A percentile compares a stretch with the other conserved stretches of the same genome.
These are phyloP conservation scores for Fusarium sp. DNA, from an alignment of 2,329 filamentous ascomycete species.

Conservation along the genomic window DNA sequence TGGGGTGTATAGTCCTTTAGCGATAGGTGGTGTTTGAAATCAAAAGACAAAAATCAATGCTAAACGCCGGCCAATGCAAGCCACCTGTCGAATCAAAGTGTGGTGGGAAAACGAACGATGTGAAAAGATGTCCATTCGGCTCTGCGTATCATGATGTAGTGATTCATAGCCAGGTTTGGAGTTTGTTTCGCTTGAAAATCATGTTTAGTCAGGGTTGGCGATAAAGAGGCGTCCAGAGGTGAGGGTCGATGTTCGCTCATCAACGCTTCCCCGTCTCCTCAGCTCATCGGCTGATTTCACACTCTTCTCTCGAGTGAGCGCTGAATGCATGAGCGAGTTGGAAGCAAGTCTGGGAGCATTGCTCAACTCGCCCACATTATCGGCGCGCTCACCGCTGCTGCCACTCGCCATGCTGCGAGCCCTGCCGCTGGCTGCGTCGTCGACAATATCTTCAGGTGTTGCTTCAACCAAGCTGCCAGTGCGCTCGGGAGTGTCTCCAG, in stretches of 20 bases:
- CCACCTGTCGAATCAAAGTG: conserved; percentile 26
- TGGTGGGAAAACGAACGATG: conserved; percentile 34
- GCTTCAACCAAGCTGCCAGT: conserved; percentile 61
- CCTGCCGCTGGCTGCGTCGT: conserved; percentile 58
- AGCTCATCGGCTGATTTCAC: conserved; percentile 76
- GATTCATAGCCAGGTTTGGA: conserved; percentile 12
- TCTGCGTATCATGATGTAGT: conserved; percentile 29
- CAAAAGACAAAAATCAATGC: conserved; percentile 38
- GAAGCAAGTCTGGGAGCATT: conserved; percentile 61
- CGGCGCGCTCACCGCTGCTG: conserved; percentile 68
- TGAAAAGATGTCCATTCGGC: conserved; percentile 23
- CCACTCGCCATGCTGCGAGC: conserved; percentile 63
- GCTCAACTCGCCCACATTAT: conserved; percentile 65
- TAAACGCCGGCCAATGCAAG: conserved; percentile 44
- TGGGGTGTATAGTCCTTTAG: conserved; percentile 41
- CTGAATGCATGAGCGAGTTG: conserved; percentile 66
- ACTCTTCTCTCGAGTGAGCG: conserved; percentile 70
- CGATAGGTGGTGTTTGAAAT: conserved; percentile 34
- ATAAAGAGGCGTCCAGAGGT: conserved; percentile 79
- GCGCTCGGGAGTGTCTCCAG: conserved; percentile 65
- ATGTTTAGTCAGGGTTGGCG: conserved; percentile 77
- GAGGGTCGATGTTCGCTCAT: conserved; percentile 82
- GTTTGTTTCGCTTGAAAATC: conserved; percentile 7
- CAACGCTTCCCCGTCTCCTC: conserved; percentile 79
- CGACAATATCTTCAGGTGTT: conserved; percentile 46